Conservation (phyloP, 129 eudicot genomes). For the Logfia minima region DNA sequence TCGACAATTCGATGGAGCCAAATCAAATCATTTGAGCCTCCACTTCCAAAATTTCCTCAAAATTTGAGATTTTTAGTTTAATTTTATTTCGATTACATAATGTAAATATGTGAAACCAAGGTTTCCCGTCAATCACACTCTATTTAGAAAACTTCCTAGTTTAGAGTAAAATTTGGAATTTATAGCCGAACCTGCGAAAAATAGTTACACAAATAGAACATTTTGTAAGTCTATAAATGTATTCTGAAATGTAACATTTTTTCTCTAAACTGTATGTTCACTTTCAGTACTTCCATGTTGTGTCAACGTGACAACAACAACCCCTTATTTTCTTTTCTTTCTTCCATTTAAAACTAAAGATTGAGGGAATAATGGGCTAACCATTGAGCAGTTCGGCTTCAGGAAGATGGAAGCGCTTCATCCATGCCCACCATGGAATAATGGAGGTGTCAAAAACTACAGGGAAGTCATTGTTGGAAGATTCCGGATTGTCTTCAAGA, state of each 20-base stretch:
- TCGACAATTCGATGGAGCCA: neutral
- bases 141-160: neutral
- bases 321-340: neutral
- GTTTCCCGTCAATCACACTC: neutral
- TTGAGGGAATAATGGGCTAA: constrained; percentile 67
- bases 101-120: neutral
- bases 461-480: constrained; percentile 86
- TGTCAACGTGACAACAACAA: neutral
- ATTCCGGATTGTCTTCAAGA: constrained; percentile 86
- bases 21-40: neutral
- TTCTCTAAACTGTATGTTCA: neutral
- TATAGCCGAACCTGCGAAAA: neutral
- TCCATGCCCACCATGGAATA: constrained; percentile 99
- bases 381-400: constrained; percentile 97
- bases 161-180: neutral
- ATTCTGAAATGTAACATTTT: neutral
- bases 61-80: neutral
- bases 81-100: constrained; percentile 4
- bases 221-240: neutral
- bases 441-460: constrained; percentile 87
- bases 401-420: constrained; percentile 95
- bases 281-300: neutral
- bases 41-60: neutral
- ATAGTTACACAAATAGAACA: neutral
- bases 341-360: neutral